Conservation (phyloP, 306 rosid species). For the Mimosa pudica region DNA sequence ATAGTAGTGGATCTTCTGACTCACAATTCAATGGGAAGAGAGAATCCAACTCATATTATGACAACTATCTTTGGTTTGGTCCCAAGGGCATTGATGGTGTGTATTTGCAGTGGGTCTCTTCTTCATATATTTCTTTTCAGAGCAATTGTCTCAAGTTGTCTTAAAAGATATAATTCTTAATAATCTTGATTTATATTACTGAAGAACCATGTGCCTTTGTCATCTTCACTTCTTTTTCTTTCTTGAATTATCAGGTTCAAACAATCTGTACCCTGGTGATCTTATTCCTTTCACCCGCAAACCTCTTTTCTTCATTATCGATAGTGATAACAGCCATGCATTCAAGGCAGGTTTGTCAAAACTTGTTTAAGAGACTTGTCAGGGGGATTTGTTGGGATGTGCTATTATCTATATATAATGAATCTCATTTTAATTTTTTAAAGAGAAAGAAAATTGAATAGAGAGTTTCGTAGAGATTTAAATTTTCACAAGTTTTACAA, state of each 20-base stretch:
- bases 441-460: neutral
- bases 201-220: conserved; percentile 19
- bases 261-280: conserved; percentile 90
- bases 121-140: conserved; percentile 27
- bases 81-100: conserved; percentile 84
- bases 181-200: neutral
- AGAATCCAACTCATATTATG: conserved; percentile 59
- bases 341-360: conserved; percentile 99
- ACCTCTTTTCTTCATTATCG: conserved; percentile 90
- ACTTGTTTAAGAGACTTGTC: conserved; percentile 57
- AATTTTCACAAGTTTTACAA: neutral
- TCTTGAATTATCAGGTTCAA: conserved; percentile 66
- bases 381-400: conserved; percentile 28
- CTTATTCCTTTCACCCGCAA: conserved; percentile 93
- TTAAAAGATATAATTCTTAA: neutral
- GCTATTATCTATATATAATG: conserved; percentile 11
- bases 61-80: conserved; percentile 84
- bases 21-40: conserved; percentile 63
- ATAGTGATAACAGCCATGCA: conserved; percentile 98
- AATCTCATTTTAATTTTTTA: conserved; percentile 31
- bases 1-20: conserved; percentile 51
- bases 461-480: neutral
- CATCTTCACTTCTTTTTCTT: conserved; percentile 36
- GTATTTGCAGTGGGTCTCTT: conserved; percentile 38
- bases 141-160: conserved; percentile 19